Evolutionary conservation across 192 early-diverging fungal genomes (phyloP).

Genomic region (Phlyctochytrium arcticum): DNA sequence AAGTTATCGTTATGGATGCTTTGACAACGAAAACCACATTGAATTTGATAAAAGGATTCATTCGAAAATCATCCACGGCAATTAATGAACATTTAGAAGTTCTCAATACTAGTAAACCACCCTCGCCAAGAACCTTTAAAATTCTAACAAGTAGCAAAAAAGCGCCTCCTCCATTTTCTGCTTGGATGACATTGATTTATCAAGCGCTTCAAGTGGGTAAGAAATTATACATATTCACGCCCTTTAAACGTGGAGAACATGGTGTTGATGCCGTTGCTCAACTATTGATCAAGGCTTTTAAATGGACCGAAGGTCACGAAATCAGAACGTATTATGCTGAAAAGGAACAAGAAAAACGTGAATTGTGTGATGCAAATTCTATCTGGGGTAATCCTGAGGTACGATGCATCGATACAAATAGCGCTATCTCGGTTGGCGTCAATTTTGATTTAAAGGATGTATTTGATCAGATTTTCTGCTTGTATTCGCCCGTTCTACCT

Average conservation of each 20-base stretch:
- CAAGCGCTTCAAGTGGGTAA: not conserved
- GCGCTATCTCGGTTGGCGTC: conserved; percentile 20
- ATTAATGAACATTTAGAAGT: not conserved
- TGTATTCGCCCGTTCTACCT: not conserved
- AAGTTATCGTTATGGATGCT: conserved; percentile 23
- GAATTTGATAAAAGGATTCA: conserved; percentile 3
- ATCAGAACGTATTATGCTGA: conserved; percentile 17
- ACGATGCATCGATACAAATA: conserved; percentile 9
- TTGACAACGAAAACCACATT: not conserved
- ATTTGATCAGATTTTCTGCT: conserved; percentile 1
- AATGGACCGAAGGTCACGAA: conserved; percentile 1
- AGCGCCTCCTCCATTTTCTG: too few species aligned
- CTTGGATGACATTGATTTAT: conserved; percentile 1
- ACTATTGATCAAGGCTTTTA: not conserved
- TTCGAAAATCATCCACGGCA: not conserved
- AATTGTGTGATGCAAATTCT: not conserved
- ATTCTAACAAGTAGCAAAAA: too few species aligned
- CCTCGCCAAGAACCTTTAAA: conserved; percentile 1
- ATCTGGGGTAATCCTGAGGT: conserved; percentile 5
- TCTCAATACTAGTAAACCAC: not conserved
- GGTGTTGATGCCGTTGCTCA: not conserved
- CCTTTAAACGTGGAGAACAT: not conserved
- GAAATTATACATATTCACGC: conserved; percentile 22
- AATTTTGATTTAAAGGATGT: conserved; percentile 13
- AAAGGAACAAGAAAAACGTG: conserved; percentile 11